These are phyloP conservation scores for Lactuca sativa DNA, from an alignment of 129 eudicot species.

Conservation along the genomic window DNA sequence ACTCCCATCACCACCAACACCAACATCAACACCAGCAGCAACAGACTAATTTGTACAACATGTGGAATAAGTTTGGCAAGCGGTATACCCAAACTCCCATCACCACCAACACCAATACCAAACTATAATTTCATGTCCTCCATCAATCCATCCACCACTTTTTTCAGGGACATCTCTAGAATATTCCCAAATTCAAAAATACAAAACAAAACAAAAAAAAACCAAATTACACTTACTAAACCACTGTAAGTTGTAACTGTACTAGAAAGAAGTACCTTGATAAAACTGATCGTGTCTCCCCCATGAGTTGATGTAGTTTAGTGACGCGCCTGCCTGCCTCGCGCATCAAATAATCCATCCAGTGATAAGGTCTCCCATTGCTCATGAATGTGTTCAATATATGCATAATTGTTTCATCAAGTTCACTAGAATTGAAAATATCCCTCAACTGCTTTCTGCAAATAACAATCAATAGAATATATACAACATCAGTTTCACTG, in stretches of 20 bases:
- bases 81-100: conserved; percentile 54
- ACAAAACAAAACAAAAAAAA: conserved; percentile 15
- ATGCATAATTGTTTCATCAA: conserved; percentile 67
- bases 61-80: conserved; percentile 71
- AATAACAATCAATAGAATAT: conserved; percentile 12
- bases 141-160: conserved; percentile 57
- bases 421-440: conserved; percentile 52
- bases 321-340: conserved; percentile 46
- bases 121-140: conserved; percentile 54
- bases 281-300: conserved; percentile 72
- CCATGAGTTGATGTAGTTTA: conserved; percentile 73
- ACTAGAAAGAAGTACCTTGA: conserved; percentile 49
- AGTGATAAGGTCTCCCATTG: conserved; percentile 69
- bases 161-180: conserved; percentile 61
- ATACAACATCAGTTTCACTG: neutral
- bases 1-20: too few relatives aligned
- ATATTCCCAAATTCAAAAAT: conserved; percentile 76
- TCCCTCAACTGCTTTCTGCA: conserved; percentile 91
- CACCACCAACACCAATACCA: conserved; percentile 46
- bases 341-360: conserved; percentile 87
- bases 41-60: conserved; percentile 59
- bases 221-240: too few relatives aligned
- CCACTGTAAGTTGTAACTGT: too few relatives aligned
- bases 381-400: conserved; percentile 80
- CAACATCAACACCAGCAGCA: conserved; percentile 30